A percentile compares a stretch with the other conserved stretches of the same genome.
Evolutionary conservation across 1,284 basidiomycete species (phyloP).

Genomic region (Thelephora terrestris): DNA sequence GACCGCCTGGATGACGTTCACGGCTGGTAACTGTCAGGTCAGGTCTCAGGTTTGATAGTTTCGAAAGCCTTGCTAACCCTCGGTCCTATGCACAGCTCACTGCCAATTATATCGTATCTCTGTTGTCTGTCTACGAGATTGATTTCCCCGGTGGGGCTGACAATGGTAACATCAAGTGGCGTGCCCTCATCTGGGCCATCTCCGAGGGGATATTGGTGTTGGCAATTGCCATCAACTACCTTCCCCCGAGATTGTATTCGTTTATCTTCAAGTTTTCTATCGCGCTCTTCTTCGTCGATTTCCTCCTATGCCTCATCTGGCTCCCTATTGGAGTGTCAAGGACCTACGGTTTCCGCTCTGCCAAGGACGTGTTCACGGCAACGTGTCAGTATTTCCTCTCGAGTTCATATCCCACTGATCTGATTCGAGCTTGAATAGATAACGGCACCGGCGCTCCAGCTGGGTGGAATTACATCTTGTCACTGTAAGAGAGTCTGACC

Average conservation of each 20-base stretch:
- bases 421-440: constrained; percentile 32
- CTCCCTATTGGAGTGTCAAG: constrained; percentile 76
- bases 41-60: constrained; percentile 6
- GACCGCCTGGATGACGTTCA: constrained; percentile 86
- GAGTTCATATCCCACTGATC: not conserved
- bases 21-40: constrained; percentile 75
- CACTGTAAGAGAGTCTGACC: constrained; percentile 40
- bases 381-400: constrained; percentile 48
- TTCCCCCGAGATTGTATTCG: constrained; percentile 68
- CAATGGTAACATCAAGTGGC: constrained; percentile 69
- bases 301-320: constrained; percentile 80
- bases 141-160: constrained; percentile 69
- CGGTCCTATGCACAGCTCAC: constrained; percentile 41
- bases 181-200: constrained; percentile 72
- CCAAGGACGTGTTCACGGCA: constrained; percentile 70
- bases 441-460: constrained; percentile 79
- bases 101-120: constrained; percentile 77
- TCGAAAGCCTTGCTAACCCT: not conserved
- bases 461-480: constrained; percentile 82
- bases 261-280: constrained; percentile 66
- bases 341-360: constrained; percentile 75
- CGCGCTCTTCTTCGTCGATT: constrained; percentile 69
- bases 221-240: constrained; percentile 70
- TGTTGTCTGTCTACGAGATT: constrained; percentile 68
- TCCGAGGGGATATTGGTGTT: constrained; percentile 62